These are phyloP conservation scores for Pythium sp. DNA, from an alignment of 352 stramenopile species.

Conservation along the genomic window DNA sequence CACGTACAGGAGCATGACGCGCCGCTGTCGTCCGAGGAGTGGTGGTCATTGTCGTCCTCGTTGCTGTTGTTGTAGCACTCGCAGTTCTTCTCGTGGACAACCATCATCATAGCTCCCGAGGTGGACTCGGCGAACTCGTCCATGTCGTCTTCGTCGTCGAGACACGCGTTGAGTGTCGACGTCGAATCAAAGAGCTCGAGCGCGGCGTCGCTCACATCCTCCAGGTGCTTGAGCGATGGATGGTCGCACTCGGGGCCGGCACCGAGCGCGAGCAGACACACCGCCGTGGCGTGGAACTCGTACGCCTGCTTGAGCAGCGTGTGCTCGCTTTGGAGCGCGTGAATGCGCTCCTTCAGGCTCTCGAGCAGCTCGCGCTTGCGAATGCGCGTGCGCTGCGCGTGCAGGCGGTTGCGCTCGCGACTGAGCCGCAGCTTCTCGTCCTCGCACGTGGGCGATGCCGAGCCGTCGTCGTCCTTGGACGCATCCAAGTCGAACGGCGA, in stretches of 20 bases:
- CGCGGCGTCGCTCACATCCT: slow-evolving; percentile 43
- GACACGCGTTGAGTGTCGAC: slow-evolving; percentile 28
- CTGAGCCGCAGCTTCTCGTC: slow-evolving; percentile 72
- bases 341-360: slow-evolving; percentile 70
- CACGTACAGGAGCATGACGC: slow-evolving; percentile 16
- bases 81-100: slow-evolving; percentile 41
- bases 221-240: slow-evolving; percentile 46
- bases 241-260: slow-evolving; percentile 29
- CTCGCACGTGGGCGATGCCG: slow-evolving; percentile 25
- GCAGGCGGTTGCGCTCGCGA: slow-evolving; percentile 71
- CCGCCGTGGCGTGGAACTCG: slow-evolving; percentile 69
- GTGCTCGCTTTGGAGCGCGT: slow-evolving; percentile 56
- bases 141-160: slow-evolving; percentile 31
- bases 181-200: slow-evolving; percentile 39
- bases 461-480: slow-evolving; percentile 6
- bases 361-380: slow-evolving; percentile 76
- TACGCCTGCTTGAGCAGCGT: slow-evolving; percentile 68
- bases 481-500: not conserved
- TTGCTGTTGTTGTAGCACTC: slow-evolving; percentile 27
- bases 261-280: slow-evolving; percentile 57
- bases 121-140: slow-evolving; percentile 20
- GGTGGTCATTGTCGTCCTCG: slow-evolving; percentile 23
- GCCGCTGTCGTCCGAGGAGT: slow-evolving; percentile 4
- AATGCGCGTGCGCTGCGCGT: slow-evolving; percentile 71
- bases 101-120: slow-evolving; percentile 4